These are phyloP conservation scores for Globisporangium nagaii DNA, from an alignment of 352 stramenopile genomes.

Conservation along the genomic window DNA sequence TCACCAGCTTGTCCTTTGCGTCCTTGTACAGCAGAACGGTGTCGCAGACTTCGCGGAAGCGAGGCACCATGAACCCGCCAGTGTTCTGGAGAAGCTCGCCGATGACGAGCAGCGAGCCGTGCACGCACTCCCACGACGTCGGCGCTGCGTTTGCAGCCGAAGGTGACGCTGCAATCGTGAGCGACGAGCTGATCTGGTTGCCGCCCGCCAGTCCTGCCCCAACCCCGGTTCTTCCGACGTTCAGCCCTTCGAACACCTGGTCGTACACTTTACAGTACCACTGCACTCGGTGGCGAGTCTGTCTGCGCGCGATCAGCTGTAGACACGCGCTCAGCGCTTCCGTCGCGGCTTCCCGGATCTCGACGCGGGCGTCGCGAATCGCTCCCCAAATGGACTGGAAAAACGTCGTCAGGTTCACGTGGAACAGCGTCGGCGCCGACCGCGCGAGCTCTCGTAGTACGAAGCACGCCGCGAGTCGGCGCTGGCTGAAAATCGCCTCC, in stretches of 20 bases:
- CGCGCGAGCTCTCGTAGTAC: constrained; percentile 84
- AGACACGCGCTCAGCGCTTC: constrained; percentile 85
- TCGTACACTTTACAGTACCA: constrained; percentile 93
- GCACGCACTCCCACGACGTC: constrained; percentile 73
- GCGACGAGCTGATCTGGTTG: constrained; percentile 12
- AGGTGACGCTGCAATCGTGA: constrained; percentile 1
- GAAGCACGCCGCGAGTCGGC: constrained; percentile 73
- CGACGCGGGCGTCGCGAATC: constrained; percentile 62
- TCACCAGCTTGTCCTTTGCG: constrained; percentile 84
- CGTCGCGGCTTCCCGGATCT: constrained; percentile 81
- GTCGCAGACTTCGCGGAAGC: constrained; percentile 94
- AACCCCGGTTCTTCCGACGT: constrained; percentile 18
- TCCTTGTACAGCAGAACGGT: constrained; percentile 92
- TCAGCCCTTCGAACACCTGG: constrained; percentile 82
- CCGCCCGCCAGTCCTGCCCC: constrained; percentile 11
- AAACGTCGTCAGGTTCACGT: constrained; percentile 89
- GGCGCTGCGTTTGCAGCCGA: constrained; percentile 11
- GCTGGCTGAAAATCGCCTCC: constrained; percentile 71
- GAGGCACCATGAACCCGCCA: constrained; percentile 95
- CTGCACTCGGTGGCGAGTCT: constrained; percentile 81
- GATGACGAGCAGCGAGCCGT: constrained; percentile 95
- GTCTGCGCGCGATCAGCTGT: constrained; percentile 76
- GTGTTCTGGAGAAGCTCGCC: constrained; percentile 93
- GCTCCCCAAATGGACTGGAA: constrained; percentile 90
- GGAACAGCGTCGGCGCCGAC: constrained; percentile 87